A percentile compares a stretch with the other conserved stretches of the same genome.
These are phyloP conservation scores for Yarrowia yakushimensis DNA, from an alignment of 805 yeast genomes.

Conservation along the genomic window DNA sequence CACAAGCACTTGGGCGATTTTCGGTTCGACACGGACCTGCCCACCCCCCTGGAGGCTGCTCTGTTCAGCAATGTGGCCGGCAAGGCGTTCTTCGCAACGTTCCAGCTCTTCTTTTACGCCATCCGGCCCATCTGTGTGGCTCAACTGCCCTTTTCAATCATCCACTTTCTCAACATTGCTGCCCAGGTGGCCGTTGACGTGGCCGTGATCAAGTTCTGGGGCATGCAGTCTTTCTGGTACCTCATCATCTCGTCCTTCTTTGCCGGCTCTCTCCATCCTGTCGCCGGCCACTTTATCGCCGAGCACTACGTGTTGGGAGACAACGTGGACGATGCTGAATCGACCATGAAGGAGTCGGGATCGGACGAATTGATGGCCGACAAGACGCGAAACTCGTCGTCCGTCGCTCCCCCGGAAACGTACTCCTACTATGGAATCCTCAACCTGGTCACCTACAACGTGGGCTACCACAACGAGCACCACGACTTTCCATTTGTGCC, in stretches of 20 bases:
- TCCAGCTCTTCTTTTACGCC: constrained; percentile 85
- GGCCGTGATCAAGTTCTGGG: constrained; percentile 57
- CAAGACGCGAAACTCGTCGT: background rate
- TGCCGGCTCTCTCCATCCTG: constrained; percentile 90
- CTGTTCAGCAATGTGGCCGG: constrained; percentile 75
- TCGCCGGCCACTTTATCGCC: constrained; percentile 95
- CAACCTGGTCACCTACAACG: constrained; percentile 82
- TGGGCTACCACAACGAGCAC: constrained; percentile 91
- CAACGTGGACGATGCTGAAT: background rate
- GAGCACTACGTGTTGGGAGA: constrained; percentile 70
- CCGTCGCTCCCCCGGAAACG: constrained; percentile 63
- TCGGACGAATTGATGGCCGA: background rate
- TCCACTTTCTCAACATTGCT: constrained; percentile 67
- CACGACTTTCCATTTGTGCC: constrained; percentile 94
- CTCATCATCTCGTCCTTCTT: constrained; percentile 73
- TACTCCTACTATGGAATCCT: constrained; percentile 83
- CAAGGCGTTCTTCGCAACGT: constrained; percentile 85
- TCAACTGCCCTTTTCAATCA: constrained; percentile 64
- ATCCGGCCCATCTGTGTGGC: constrained; percentile 85
- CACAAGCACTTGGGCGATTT: constrained; percentile 89
- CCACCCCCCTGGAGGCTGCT: constrained; percentile 73
- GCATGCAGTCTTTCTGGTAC: constrained; percentile 60
- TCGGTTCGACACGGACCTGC: constrained; percentile 79
- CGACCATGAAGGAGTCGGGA: constrained; percentile 1
- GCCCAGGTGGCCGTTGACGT: constrained; percentile 58